Evolutionary conservation across 306 rosid genomes (phyloP).

Genomic region (Herpetospermum pedunculosum): DNA sequence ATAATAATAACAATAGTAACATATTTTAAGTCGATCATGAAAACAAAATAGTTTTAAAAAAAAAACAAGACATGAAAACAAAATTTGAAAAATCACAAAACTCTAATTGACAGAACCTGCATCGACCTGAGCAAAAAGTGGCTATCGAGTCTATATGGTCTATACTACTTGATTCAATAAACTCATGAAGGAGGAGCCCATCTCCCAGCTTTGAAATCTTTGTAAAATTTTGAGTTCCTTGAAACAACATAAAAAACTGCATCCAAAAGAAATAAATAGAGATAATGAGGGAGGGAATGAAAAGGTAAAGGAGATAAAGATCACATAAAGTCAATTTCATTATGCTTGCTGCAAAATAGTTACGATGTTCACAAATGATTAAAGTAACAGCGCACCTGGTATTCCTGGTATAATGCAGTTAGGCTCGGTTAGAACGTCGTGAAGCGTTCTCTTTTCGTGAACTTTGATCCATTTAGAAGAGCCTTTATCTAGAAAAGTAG

Average conservation of each 20-base stretch:
- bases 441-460: conserved; percentile 50
- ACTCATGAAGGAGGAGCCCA: conserved; percentile 60
- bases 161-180: not conserved
- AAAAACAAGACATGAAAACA: not conserved
- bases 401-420: conserved; percentile 54
- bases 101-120: not conserved
- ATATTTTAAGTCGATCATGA: not conserved
- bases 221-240: conserved; percentile 56
- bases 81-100: not conserved
- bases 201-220: conserved; percentile 68
- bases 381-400: conserved; percentile 42
- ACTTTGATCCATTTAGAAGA: conserved; percentile 69
- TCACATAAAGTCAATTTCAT: not conserved
- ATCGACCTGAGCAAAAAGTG: not conserved
- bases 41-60: no score
- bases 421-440: conserved; percentile 45
- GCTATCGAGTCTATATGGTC: not conserved
- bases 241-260: conserved; percentile 89
- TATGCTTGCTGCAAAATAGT: not conserved
- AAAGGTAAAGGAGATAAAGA: not conserved
- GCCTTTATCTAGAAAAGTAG: conserved; percentile 25
- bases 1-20: not conserved
- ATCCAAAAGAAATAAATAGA: not conserved
- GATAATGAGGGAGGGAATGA: not conserved
- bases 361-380: not conserved